Base-by-base conservation (phyloP, 139 green algal species). In the Tetradesmus obliquus region DNA sequence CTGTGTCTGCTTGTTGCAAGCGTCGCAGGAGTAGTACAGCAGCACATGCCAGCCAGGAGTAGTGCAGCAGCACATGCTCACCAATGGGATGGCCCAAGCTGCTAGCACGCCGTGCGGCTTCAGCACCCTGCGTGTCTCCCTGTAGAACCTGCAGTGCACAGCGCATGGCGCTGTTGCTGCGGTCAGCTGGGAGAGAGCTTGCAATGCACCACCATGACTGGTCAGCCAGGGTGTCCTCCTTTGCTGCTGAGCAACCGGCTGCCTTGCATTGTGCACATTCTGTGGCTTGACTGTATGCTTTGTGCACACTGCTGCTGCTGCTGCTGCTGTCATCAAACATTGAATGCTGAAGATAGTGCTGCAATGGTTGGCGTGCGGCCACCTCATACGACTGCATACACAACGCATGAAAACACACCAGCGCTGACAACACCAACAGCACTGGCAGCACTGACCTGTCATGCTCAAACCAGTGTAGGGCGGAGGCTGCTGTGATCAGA, bases 391-490 rank as follows among this genome's bases (percentile, higher is more conserved):
- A 45, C 32, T 45, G 32, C 32, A 45, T 45, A 45, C 32, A 45
- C 32, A 45, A 45, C 32, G 32, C 32, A 45, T 45, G 32, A 45
- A 45, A 45, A 45, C 32, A 45, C 32, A 45, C 32, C 32, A 45
- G 32, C 32, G 32, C 32, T 45, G 32, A 45, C 32, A 45, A 45
- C 32, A 45, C 83, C 83, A 8, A 55, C 17, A 58, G 82, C 19
- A 82, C 66, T 7, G 19, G 4, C 17, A 6, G 85, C 32, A 66
- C 8, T 66, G 8, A 76, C 66, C 66, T 76, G 15, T 76, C 66
- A 76, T 76, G 69, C 20, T 90, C 86, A 84, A 90, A 90, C 86
- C 86, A 90, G 86, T 90, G 86, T 53, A 90, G 86, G n/a, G 86
- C 86, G 55, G 86, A 90, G 20, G 86, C 86, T 32, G 86, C 86